Evolutionary conservation across 116 monocot species (phyloP).

Genomic region (Dioscorea cayenensis): DNA sequence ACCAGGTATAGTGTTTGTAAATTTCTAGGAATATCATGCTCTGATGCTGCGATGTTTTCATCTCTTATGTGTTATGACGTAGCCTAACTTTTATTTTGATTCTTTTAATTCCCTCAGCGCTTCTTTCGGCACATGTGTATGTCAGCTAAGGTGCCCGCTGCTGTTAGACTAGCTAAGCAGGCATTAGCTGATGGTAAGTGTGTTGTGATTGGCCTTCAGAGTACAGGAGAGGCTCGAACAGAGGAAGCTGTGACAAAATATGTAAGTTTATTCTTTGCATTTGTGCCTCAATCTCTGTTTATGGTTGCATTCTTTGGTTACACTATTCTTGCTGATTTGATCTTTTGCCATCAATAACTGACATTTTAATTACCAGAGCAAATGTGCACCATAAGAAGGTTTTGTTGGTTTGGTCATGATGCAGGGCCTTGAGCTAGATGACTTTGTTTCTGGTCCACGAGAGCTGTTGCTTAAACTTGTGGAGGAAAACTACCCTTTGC

Average conservation of each 20-base stretch:
- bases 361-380: neutral
- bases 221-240: slow-evolving; percentile 97
- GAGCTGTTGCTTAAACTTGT: slow-evolving; percentile 93
- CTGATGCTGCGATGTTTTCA: neutral
- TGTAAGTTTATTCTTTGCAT: slow-evolving; percentile 34
- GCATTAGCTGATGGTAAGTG: slow-evolving; percentile 82
- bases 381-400: neutral
- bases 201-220: slow-evolving; percentile 99
- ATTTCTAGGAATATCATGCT: neutral
- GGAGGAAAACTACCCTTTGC: slow-evolving; percentile 97
- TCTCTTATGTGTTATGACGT: neutral
- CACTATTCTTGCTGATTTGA: neutral
- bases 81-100: slow-evolving; percentile 1
- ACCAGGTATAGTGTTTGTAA: slow-evolving; percentile 54
- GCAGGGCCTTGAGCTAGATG: slow-evolving; percentile 78
- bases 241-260: slow-evolving; percentile 98
- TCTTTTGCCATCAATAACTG: neutral
- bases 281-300: neutral
- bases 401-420: slow-evolving; percentile 2
- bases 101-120: slow-evolving; percentile 43
- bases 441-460: slow-evolving; percentile 93
- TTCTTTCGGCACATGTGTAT: slow-evolving; percentile 97
- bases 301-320: neutral
- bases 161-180: slow-evolving; percentile 70
- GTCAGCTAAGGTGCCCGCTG: slow-evolving; percentile 96